Percentiles rank a stretch among this genome's conserved stretches.
Conservation (phyloP, 2,329 filamentous ascomycete species). For the Monilinia aucupariae region DNA sequence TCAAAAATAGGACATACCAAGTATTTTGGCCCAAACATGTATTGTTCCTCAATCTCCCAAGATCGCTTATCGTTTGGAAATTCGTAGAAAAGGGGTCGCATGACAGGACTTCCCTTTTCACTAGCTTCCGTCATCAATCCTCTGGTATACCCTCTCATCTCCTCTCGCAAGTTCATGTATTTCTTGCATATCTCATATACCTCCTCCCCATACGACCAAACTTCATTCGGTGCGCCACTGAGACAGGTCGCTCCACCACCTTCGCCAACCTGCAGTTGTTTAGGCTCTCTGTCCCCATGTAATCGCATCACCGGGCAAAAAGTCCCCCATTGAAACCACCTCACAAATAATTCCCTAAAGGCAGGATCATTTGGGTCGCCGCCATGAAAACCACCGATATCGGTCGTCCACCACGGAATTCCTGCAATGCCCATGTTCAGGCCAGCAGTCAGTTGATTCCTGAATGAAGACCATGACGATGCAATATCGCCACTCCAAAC, state of each 20-base stretch:
- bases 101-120: slow-evolving; percentile 54
- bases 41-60: slow-evolving; percentile 57
- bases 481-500: slow-evolving; percentile 66
- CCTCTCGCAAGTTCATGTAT: slow-evolving; percentile 54
- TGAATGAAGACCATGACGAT: slow-evolving; percentile 54
- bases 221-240: slow-evolving; percentile 52
- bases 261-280: slow-evolving; percentile 39
- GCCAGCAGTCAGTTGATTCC: slow-evolving; percentile 56
- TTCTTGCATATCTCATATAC: slow-evolving; percentile 55
- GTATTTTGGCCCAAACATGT: slow-evolving; percentile 59
- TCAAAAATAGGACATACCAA: slow-evolving; percentile 52
- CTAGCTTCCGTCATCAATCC: slow-evolving; percentile 55
- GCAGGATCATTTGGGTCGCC: slow-evolving; percentile 49
- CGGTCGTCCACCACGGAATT: slow-evolving; percentile 64
- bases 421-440: slow-evolving; percentile 61
- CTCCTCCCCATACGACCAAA: slow-evolving; percentile 60
- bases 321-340: slow-evolving; percentile 66
- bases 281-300: slow-evolving; percentile 60
- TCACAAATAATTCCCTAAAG: slow-evolving; percentile 58
- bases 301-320: slow-evolving; percentile 64
- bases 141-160: slow-evolving; percentile 53
- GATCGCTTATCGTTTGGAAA: slow-evolving; percentile 50
- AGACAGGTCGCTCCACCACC: slow-evolving; percentile 23
- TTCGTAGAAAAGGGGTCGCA: slow-evolving; percentile 58
- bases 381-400: slow-evolving; percentile 66